These are phyloP conservation scores for Fragilaria crotonensis DNA, from an alignment of 108 stramenopile species.

Conservation along the genomic window DNA sequence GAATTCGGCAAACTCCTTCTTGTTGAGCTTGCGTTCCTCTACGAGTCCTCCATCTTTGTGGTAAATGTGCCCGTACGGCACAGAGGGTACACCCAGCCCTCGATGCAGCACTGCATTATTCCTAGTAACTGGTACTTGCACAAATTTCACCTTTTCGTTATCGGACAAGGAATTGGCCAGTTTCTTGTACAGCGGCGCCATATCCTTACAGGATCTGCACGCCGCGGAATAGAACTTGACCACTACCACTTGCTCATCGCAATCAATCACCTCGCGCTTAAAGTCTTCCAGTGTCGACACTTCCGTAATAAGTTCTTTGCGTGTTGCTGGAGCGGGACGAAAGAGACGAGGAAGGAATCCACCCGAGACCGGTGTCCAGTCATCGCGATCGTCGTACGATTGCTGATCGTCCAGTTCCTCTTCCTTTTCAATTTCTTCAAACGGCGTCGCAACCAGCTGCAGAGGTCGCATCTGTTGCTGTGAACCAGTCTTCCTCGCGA, in stretches of 20 bases:
- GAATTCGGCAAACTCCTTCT: constrained; percentile 46
- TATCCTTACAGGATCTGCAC: constrained; percentile 74
- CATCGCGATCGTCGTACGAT: constrained; percentile 13
- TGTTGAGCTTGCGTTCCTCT: constrained; percentile 43
- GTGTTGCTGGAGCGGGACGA: constrained; percentile 6
- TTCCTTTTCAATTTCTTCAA: constrained; percentile 9
- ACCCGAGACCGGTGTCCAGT: constrained; percentile 31
- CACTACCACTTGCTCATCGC: constrained; percentile 48
- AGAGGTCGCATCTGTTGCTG: too few species aligned
- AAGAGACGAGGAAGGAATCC: constrained; percentile 40
- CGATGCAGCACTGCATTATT: constrained; percentile 64
- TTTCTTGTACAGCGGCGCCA: constrained; percentile 47
- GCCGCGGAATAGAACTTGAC: constrained; percentile 73
- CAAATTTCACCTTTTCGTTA: constrained; percentile 36
- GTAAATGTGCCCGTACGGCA: constrained; percentile 72
- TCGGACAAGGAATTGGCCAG: constrained; percentile 31
- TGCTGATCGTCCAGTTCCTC: constrained; percentile 14
- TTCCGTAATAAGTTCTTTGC: constrained; percentile 10
- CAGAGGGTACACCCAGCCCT: constrained; percentile 55
- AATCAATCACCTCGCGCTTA: constrained; percentile 49
- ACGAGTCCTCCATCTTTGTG: constrained; percentile 56
- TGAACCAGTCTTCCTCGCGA: too few species aligned
- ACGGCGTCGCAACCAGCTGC: not conserved
- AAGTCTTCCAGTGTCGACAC: constrained; percentile 44
- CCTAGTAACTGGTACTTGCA: constrained; percentile 63